Evolutionary conservation across 345 rosid species (phyloP).

Genomic region (Turnera subulata): DNA sequence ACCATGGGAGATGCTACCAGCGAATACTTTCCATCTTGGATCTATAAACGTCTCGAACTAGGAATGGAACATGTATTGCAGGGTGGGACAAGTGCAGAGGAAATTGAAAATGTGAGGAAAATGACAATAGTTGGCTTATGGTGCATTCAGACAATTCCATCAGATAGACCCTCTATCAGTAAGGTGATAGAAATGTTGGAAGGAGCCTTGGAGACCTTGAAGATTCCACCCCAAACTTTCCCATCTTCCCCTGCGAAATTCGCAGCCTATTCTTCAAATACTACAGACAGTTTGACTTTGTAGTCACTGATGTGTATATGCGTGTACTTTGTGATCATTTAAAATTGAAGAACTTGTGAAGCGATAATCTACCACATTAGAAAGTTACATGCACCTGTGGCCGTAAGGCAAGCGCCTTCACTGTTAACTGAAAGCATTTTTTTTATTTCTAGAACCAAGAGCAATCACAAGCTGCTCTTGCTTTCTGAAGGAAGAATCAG

Average conservation of each 20-base stretch:
- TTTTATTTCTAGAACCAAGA: too few species aligned
- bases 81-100: not conserved
- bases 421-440: too few species aligned
- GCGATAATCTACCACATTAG: too few species aligned
- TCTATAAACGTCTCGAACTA: not conserved
- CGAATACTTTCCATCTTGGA: constrained; percentile 7
- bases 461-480: too few species aligned
- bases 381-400: too few species aligned
- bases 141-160: constrained; percentile 26
- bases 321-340: too few species aligned
- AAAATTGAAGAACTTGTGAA: too few species aligned
- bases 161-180: constrained; percentile 24
- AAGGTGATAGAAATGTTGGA: constrained; percentile 34
- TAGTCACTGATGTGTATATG: too few species aligned
- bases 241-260: not conserved
- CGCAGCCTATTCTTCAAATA: not conserved
- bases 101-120: not conserved
- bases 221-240: constrained; percentile 32
- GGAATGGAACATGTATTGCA: not conserved
- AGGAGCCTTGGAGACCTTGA: constrained; percentile 21
- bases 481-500: too few species aligned
- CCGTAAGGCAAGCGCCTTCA: too few species aligned
- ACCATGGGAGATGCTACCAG: not conserved
- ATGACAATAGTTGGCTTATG: constrained; percentile 1
- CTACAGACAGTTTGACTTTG: not conserved